These are phyloP conservation scores for Fusarium nisikadoi DNA, from an alignment of 2,329 filamentous ascomycete species.

Conservation along the genomic window DNA sequence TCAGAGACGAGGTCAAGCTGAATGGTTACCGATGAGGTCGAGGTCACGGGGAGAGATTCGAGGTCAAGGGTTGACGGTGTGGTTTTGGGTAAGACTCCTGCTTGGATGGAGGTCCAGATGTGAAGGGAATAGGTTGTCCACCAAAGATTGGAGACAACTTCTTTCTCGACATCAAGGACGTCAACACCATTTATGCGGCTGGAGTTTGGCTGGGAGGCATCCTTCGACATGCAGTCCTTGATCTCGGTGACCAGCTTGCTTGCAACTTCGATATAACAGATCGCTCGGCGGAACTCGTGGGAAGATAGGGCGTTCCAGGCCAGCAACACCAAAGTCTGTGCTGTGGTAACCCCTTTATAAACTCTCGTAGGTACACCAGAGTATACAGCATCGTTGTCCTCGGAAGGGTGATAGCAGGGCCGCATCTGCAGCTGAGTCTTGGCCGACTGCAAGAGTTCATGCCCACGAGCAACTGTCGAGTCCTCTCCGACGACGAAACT, in stretches of 20 bases:
- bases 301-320: constrained; percentile 52
- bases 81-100: constrained; percentile 43
- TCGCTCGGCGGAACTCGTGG: constrained; percentile 47
- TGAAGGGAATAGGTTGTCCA: constrained; percentile 54
- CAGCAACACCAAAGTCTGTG: constrained; percentile 50
- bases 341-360: constrained; percentile 48
- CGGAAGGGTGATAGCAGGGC: constrained; percentile 33
- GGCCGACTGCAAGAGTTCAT: constrained; percentile 51
- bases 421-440: constrained; percentile 47
- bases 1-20: constrained; percentile 51
- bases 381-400: constrained; percentile 35
- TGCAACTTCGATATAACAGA: constrained; percentile 51
- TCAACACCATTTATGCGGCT: constrained; percentile 56
- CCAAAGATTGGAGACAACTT: constrained; percentile 52
- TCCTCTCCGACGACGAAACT: constrained; percentile 49
- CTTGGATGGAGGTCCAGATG: constrained; percentile 53
- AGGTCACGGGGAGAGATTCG: constrained; percentile 46
- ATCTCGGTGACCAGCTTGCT: constrained; percentile 47
- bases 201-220: constrained; percentile 42
- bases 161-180: constrained; percentile 53
- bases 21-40: constrained; percentile 46
- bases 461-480: constrained; percentile 42
- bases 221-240: constrained; percentile 46
- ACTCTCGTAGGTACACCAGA: constrained; percentile 48
- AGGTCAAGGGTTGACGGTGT: constrained; percentile 41